phyloP scores from a whole-genome alignment of 208 protist genomes.

The Borovskyia barvae region DNA sequence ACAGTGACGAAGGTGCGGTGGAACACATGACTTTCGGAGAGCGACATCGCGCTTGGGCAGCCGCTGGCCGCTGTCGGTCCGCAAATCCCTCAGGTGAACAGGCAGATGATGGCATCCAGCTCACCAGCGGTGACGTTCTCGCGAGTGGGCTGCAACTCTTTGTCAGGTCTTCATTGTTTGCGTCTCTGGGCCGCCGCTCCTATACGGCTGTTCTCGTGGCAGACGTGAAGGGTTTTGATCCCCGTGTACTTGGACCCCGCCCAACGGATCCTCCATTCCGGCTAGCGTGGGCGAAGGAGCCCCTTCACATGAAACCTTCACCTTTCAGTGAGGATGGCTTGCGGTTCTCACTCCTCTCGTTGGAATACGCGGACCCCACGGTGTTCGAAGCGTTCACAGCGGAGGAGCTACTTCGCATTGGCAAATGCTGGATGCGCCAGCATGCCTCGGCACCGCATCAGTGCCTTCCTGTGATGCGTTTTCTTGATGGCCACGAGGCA shows the following conservation, averaged over 20 bases:
- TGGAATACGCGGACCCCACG: constrained; percentile 38
- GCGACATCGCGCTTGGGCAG: constrained; percentile 2
- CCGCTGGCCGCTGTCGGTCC: constrained; percentile 2
- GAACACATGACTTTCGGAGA: neutral
- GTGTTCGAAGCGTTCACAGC: constrained; percentile 52
- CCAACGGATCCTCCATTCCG: constrained; percentile 23
- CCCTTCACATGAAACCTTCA: constrained; percentile 6
- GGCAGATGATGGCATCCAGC: neutral
- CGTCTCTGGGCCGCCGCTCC: constrained; percentile 29
- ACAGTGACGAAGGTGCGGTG: neutral
- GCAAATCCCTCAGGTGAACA: neutral
- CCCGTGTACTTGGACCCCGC: constrained; percentile 17
- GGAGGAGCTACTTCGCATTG: constrained; percentile 48
- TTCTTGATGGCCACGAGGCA: constrained; percentile 29
- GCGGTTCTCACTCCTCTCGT: constrained; percentile 48
- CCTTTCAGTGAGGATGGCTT: constrained; percentile 29
- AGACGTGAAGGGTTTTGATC: constrained; percentile 40
- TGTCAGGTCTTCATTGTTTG: constrained; percentile 28
- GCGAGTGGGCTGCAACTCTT: constrained; percentile 38
- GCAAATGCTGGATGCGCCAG: too few species aligned
- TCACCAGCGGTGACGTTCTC: constrained; percentile 27
- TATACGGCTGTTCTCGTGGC: constrained; percentile 49
- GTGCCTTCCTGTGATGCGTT: constrained; percentile 58
- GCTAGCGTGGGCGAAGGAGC: constrained; percentile 3
- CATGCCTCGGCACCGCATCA: too few species aligned